Evolutionary conservation across 441 rosid species (phyloP).

Genomic region (Syzygium malaccense): DNA sequence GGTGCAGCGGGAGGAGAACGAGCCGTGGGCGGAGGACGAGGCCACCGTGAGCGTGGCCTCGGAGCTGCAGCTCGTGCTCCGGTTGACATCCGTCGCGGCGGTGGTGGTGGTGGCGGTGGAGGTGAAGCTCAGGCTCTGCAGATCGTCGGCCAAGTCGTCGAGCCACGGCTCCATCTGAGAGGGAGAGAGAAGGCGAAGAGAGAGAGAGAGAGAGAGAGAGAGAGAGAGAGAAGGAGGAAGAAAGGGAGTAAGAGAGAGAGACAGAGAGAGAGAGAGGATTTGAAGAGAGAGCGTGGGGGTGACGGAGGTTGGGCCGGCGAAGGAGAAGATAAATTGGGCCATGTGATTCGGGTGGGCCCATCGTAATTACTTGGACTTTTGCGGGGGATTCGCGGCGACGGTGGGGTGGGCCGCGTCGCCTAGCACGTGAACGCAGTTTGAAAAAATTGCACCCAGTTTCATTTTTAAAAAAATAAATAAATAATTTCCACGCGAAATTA

Average conservation of each 20-base stretch:
- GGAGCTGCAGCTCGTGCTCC: conserved; percentile 72
- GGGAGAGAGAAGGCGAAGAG: neutral
- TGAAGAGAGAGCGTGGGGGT: neutral
- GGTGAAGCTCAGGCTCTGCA: conserved; percentile 85
- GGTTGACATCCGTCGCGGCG: conserved; percentile 42
- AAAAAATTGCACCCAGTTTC: neutral
- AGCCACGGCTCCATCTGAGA: conserved; percentile 59
- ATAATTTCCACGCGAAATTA: neutral
- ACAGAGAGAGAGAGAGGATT: neutral
- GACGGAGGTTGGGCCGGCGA: neutral
- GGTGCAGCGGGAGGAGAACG: conserved; percentile 18
- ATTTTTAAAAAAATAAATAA: too few relatives aligned
- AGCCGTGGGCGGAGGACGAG: conserved; percentile 30
- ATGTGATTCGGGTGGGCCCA: neutral
- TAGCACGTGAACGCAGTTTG: neutral
- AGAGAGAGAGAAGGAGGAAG: neutral
- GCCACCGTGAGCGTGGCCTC: conserved; percentile 58
- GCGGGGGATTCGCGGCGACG: neutral
- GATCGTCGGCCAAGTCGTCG: conserved; percentile 78
- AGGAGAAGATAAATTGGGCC: neutral
- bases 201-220: neutral
- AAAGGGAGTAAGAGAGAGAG: neutral
- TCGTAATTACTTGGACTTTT: neutral
- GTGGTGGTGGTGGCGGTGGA: conserved; percentile 49
- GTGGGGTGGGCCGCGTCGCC: neutral